These are phyloP conservation scores for Phytopythium oedochilum DNA, from an alignment of 352 stramenopile genomes.

Conservation along the genomic window DNA sequence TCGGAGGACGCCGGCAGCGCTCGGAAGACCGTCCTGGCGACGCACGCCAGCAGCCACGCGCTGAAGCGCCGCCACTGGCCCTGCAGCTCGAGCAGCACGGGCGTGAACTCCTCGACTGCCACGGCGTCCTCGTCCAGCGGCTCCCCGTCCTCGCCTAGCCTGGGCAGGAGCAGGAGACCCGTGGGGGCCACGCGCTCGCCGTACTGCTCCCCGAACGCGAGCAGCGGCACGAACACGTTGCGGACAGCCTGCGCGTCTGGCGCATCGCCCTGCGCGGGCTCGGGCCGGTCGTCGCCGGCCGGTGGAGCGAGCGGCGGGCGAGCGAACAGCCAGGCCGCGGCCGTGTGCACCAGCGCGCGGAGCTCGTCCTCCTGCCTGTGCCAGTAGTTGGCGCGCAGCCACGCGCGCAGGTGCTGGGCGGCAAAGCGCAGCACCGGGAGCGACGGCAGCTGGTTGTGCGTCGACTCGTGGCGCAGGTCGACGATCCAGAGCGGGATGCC, in stretches of 20 bases:
- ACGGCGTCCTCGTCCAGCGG: constrained; percentile 4
- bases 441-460: constrained; percentile 91
- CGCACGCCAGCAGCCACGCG: constrained; percentile 39
- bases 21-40: constrained; percentile 47
- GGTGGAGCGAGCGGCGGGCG: constrained; percentile 12
- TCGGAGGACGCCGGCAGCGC: constrained; percentile 10
- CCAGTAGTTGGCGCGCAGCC: constrained; percentile 89
- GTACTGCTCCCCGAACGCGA: constrained; percentile 58
- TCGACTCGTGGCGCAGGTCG: constrained; percentile 90
- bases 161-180: constrained; percentile 39
- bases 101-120: constrained; percentile 26
- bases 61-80: constrained; percentile 40
- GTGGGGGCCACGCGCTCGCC: constrained; percentile 32
- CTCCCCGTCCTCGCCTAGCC: constrained; percentile 2
- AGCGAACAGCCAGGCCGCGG: constrained; percentile 29
- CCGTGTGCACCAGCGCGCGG: constrained; percentile 35
- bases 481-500: constrained; percentile 93
- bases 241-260: constrained; percentile 49
- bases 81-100: constrained; percentile 50
- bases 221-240: constrained; percentile 54
- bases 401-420: constrained; percentile 82
- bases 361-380: constrained; percentile 54
- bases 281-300: constrained; percentile 1
- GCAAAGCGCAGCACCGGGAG: constrained; percentile 86
- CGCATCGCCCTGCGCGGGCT: not conserved